Conservation (phyloP, 441 rosid genomes). For the Arabidopsis lyrata region DNA sequence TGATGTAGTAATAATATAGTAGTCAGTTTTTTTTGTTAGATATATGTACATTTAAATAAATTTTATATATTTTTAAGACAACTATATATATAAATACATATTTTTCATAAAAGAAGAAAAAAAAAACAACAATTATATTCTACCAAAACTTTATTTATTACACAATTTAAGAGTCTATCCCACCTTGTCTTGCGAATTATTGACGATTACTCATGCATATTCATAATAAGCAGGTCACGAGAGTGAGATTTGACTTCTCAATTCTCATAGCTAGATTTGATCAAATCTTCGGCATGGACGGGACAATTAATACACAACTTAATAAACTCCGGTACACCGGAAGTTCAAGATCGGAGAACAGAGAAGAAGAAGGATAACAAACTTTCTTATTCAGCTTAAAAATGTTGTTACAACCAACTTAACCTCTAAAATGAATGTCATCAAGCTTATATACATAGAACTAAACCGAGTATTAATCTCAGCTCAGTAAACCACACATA, state of each 20-base stretch:
- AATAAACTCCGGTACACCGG: too few species aligned
- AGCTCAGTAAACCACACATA: too few species aligned
- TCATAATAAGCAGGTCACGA: slow-evolving; percentile 32
- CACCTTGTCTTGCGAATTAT: slow-evolving; percentile 9
- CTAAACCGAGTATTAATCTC: too few species aligned
- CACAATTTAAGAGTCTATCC: background rate
- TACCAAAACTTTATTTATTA: background rate
- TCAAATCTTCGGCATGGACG: slow-evolving; percentile 21
- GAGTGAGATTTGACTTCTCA: slow-evolving; percentile 35
- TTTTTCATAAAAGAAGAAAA: too few species aligned
- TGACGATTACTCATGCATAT: slow-evolving; percentile 21
- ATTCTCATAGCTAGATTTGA: slow-evolving; percentile 33
- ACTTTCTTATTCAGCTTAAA: too few species aligned
- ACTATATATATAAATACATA: too few species aligned
- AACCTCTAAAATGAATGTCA: too few species aligned
- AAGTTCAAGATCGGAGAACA: too few species aligned
- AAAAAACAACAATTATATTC: background rate
- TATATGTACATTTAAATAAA: too few species aligned
- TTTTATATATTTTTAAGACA: background rate
- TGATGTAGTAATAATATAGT: background rate
- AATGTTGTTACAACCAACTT: too few species aligned
- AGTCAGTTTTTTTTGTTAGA: background rate
- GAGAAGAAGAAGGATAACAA: too few species aligned
- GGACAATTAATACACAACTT: slow-evolving; percentile 37
- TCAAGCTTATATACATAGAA: too few species aligned